Base-by-base conservation (phyloP, 106 monocot genomes). In the Acorus gramineus region DNA sequence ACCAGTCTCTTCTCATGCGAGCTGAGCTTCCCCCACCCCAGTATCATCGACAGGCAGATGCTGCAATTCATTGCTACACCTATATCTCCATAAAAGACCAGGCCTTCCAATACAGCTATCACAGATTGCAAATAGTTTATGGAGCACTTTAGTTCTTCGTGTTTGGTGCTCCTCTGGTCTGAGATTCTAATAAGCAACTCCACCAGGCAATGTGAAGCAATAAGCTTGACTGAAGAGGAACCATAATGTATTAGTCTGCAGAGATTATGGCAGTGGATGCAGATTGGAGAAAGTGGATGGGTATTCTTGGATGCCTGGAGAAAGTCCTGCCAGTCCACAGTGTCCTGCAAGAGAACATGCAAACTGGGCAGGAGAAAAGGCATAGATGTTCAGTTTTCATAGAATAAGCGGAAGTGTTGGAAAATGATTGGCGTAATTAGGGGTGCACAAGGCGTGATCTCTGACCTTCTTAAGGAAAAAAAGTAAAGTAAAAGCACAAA, bases 171-270 rank as follows among this genome's bases (percentile, higher is more conserved):
- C 59, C 57, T 78, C 43, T 83, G 80, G 46, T 70, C 63, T 46
- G 91, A 81, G 69, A 98, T 83, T 68, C 71, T 66, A 4, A 61
- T 68, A 7, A 98, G 81, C 66, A 91, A 49, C 48, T 85, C 91
- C 62, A 79, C 5, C 11, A 98, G 74, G 80, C 91, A 91, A 43
- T 88, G 69, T 12, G 96, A 98, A 52, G 91, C 80, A 73, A 81
- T 66, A 4, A 80, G 69, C 62, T 98, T 98, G 55, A 87, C 52
- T n/a, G 53, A 12, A 70, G 78, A 46, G 44, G 85, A 73, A 53
- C 96, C 96, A 66, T 75, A 87, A 73, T 91, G 82, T 55, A 91
- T 51, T 7, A 98, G 58, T 50, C 85, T 71, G 75, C 96, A 98
- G 70, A 98, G 54, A 55, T 98, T 85, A 76, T 85, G 79, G 63